Base-by-base conservation (phyloP, 805 yeast genomes). In the Candida awuae region DNA sequence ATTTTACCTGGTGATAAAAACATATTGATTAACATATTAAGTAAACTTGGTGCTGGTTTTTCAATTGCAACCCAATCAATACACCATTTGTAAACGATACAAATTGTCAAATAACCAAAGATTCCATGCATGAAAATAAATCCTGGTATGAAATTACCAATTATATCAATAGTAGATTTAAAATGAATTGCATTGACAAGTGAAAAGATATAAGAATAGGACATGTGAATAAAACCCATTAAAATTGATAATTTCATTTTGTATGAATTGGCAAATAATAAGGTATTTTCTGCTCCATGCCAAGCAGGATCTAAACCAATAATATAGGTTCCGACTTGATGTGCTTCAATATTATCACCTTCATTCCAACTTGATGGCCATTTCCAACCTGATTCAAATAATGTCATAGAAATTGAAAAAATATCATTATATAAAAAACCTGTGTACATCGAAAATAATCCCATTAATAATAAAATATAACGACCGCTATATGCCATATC, bases 401-500 rank as follows among this genome's bases (percentile, higher is more conserved):
- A 59, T 13, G 94, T 76, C 90, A 88, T 80, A 10, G 97, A 81
- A 59, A 77, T 78, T 35, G 97, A 88, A 58, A 92, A 92, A 16
- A 90, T 55, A 73, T 92, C 99, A 61, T 92, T 92, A 70, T 92
- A 92, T 49, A 92, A 62, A 47, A 90, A 61, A 5, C 99, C 99
- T 1, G 97, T 92, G 65, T 86, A 90, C 75, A 92, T 84, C 37
- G 98, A 88, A 58, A 92, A 92, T 4, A 73, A 52, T 19, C 99
- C 99, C 99, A 92, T 92, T 44, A 92, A 64, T 44, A 87, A 66
- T 37, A 92, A 65, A 41, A 92, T 86, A 61, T 92, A 92, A 54
- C 99, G 77, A 32, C 99, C 99, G 15, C 79, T 66, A 59, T 70
- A 92, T 0, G 95, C 97, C 97, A 92, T 92, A 55, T 87, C 97